A percentile compares a stretch with the other conserved stretches of the same genome.
These are phyloP conservation scores for Pterocarpus santalinus DNA, from an alignment of 306 rosid species.

Conservation along the genomic window DNA sequence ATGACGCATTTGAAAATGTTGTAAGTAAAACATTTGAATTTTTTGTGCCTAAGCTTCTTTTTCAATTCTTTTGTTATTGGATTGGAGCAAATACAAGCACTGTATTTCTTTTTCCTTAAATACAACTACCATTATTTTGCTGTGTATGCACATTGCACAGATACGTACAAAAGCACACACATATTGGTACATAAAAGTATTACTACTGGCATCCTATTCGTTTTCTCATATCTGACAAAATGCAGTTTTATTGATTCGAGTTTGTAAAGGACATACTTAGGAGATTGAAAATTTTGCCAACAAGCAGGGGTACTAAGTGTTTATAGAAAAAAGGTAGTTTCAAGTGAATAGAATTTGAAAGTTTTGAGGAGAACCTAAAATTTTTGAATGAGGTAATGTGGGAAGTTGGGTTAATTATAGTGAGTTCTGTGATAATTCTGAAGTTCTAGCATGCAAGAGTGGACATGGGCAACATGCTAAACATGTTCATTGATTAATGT, in stretches of 20 bases:
- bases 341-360: background rate
- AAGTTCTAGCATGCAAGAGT: background rate
- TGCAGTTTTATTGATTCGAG: conserved; percentile 6
- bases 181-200: conserved; percentile 7
- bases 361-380: background rate
- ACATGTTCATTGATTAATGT: background rate
- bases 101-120: conserved; percentile 3
- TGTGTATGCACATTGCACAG: background rate
- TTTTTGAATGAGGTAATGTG: background rate
- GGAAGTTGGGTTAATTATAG: conserved; percentile 17
- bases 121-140: background rate
- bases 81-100: conserved; percentile 1
- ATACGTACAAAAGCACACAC: background rate
- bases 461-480: background rate
- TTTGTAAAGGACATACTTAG: background rate
- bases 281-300: background rate
- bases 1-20: conserved; percentile 54
- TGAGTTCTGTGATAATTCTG: background rate
- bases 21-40: conserved; percentile 62
- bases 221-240: background rate
- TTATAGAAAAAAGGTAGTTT: background rate
- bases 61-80: conserved; percentile 2
- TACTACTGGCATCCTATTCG: background rate
- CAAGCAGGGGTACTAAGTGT: background rate
- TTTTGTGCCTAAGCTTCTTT: conserved; percentile 14